Conservation (phyloP, 805 yeast genomes). For the Metschnikowia dekortorum region DNA sequence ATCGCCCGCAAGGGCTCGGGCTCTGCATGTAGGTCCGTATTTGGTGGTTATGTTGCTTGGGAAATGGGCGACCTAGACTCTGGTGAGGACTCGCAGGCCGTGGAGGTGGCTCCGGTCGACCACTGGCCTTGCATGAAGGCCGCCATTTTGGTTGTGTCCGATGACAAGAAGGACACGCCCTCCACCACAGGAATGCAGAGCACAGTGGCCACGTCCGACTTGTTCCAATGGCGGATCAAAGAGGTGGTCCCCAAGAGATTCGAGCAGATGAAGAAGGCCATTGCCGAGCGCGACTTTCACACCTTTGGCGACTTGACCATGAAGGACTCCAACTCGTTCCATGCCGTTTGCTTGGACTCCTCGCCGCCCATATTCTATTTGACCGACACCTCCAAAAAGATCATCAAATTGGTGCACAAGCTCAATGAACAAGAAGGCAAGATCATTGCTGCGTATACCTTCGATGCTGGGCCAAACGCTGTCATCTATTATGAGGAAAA, state of each 20-base stretch:
- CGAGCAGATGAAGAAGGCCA: conserved; percentile 74
- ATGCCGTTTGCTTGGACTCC: conserved; percentile 95
- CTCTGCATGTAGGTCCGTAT: conserved; percentile 93
- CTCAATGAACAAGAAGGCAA: conserved; percentile 66
- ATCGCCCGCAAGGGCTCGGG: conserved; percentile 99
- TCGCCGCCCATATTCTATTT: conserved; percentile 80
- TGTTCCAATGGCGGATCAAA: conserved; percentile 74
- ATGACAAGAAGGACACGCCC: conserved; percentile 90
- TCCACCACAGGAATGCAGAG: conserved; percentile 96
- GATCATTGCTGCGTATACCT: conserved; percentile 90
- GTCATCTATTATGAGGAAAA: conserved; percentile 82
- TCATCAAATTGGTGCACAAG: conserved; percentile 42
- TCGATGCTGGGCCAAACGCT: conserved; percentile 99
- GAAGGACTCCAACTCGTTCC: conserved; percentile 96
- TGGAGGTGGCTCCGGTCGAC: conserved; percentile 73
- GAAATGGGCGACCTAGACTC: conserved; percentile 78
- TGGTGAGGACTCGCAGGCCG: conserved; percentile 94
- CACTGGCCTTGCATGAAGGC: conserved; percentile 95
- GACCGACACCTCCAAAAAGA: conserved; percentile 19
- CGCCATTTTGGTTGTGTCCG: conserved; percentile 86
- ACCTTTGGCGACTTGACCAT: conserved; percentile 87
- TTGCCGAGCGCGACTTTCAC: conserved; percentile 67
- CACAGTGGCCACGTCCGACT: conserved; percentile 84
- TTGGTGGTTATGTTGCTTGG: conserved; percentile 99
- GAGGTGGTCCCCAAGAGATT: conserved; percentile 86